Conservation (phyloP, 2,329 filamentous ascomycete genomes). For the Colletotrichum karsti region DNA sequence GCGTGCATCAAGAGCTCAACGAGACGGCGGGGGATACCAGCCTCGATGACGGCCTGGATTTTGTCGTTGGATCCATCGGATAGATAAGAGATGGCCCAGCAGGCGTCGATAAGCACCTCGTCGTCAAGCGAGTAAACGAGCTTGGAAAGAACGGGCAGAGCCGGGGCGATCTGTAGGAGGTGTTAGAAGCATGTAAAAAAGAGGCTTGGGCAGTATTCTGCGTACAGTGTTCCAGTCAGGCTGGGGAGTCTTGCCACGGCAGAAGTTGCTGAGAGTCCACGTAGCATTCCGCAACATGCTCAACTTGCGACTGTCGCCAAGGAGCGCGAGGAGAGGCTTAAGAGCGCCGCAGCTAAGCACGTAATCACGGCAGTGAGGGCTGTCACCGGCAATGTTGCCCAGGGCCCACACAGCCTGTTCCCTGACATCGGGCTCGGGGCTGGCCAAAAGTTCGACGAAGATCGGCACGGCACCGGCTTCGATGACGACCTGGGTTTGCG, state of each 20-base stretch:
- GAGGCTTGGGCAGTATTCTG: constrained; percentile 33
- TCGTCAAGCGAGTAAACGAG: constrained; percentile 98
- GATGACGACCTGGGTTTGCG: constrained; percentile 98
- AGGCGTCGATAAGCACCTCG: constrained; percentile 97
- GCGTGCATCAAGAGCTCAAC: constrained; percentile 98
- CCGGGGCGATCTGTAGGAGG: constrained; percentile 80
- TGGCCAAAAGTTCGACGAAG: constrained; percentile 94
- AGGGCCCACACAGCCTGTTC: constrained; percentile 99
- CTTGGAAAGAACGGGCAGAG: constrained; percentile 94
- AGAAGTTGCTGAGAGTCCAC: constrained; percentile 99
- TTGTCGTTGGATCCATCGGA: constrained; percentile 99
- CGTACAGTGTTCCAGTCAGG: constrained; percentile 96
- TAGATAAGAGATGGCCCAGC: constrained; percentile 99
- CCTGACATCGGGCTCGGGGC: constrained; percentile 95
- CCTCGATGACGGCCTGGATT: constrained; percentile 98
- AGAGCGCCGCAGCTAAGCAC: constrained; percentile 92
- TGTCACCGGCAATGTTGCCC: constrained; percentile 98
- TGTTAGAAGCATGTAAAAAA: neutral
- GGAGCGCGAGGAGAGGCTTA: constrained; percentile 85
- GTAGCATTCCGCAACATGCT: constrained; percentile 99
- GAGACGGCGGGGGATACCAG: constrained; percentile 93
- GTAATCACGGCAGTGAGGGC: constrained; percentile 96
- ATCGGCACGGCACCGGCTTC: constrained; percentile 98
- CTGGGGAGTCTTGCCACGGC: constrained; percentile 98
- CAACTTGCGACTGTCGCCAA: constrained; percentile 97